Evolutionary conservation across 2,329 filamentous ascomycete genomes (phyloP), one percentile per base, ranked within the genome.

Genomic region (Cladosporium sphaerospermum): DNA sequence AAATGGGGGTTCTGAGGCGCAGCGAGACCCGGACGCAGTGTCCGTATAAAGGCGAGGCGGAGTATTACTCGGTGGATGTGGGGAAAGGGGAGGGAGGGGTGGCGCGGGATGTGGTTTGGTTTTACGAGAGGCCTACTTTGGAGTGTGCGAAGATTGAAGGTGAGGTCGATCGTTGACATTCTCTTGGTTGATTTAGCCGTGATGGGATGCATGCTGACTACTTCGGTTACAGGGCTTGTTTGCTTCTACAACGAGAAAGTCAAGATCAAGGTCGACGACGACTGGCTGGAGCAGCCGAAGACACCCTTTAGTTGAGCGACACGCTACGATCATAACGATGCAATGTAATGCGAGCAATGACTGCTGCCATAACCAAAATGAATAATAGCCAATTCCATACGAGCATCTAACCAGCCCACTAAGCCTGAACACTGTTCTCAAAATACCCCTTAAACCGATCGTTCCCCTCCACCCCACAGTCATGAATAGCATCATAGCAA

Each of bases 401-500:
- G 23, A 28, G n/a, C n/a, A 7, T 39, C 36, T 39, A 5, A n/a
- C 18, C 13, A 41, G 9, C 13, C 13, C 13, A 41, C 40, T 42
- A 42, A 42, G 40, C 39, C 52, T 37, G 42, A 34, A 39, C 9
- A 52, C 36, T 48, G 42, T 16, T 45, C 47, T 58, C 70, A 62
- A 86, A 92, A 64, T 91, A 93, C 57, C 85, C 83, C 64, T 75
- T 79, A 61, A 93, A 92, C 2, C 85, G 76, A 62, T 84, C 81
- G 58, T 80, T 76, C 1, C 73, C 72, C 54, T 85, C 76, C 71
- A 90, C 78, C 2, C 75, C 77, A 56, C 88, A 75, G 47, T 84
- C 79, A 57, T 81, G 79, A 18, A 95, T 79, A 14, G 91, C 81
- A 62, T 83, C 80, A 74, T 90, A 92, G 65, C 89, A 95, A 50